Evolutionary conservation across 768 basidiomycete species (phyloP), one percentile per base, ranked within the genome.

Genomic region (Hydnomerulius pinastri): DNA sequence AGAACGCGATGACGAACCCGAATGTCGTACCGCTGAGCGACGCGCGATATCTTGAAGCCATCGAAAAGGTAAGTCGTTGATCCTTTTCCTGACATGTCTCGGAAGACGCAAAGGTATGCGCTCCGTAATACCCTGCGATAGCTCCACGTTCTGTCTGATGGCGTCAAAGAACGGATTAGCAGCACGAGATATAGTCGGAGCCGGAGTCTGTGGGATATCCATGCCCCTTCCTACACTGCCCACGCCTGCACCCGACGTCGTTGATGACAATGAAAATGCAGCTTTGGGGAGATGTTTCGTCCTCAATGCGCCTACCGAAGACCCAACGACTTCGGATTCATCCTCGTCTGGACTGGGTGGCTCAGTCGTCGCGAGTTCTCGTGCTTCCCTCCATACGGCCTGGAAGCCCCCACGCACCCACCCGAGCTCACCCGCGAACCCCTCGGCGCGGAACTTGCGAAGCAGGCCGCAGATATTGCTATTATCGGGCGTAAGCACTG

Each of bases 141-240:
- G 81, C 71, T 97, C 93, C 2, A 84, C 65, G 58, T 92, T 91
- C 70, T 93, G 90, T 32, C 90, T 85, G 59, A 98, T 90, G 60
- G 89, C 87, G 69, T 98, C 95, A 58, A 92, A 98, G 73, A 98
- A 98, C 9, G 96, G 96, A 65, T 96, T 98, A 4, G 71, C 60
- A 60, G 60, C 73, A 64, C 43, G 68, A 24, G 56, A 43, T 62
- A 55, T 48, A 43, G 53, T 55, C 42, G 50, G 57, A 11, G 55
- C 66, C 30, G 60, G 62, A 38, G 60, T 58, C 33, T 55, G 55
- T 35, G 43, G 43, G 23, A 52, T 23, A 13, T 39, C 33, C 42
- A 12, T 12, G 3, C 48, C 21, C 1, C 48, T 45, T 20, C 46
- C 43, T 15, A 53, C 18, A 13, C 39, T 35, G 43, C 42, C 51